These are phyloP conservation scores for Penicillium sp. DNA, from an alignment of 2,329 filamentous ascomycete species.

Conservation along the genomic window DNA sequence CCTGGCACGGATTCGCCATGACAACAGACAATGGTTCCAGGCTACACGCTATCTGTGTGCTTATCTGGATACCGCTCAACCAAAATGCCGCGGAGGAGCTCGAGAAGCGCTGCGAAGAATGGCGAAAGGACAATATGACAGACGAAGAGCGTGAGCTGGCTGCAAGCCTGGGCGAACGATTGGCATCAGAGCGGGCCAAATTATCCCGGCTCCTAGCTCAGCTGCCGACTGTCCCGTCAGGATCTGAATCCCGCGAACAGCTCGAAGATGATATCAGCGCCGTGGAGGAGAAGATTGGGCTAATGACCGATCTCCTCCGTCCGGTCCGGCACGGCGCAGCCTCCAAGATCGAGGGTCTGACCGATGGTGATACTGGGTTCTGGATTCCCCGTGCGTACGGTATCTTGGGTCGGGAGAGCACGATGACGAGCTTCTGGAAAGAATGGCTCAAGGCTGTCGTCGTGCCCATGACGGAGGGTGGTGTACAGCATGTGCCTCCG, in stretches of 20 bases:
- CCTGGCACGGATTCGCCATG: slow-evolving; percentile 99
- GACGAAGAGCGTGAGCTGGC: slow-evolving; percentile 93
- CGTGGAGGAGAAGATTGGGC: slow-evolving; percentile 92
- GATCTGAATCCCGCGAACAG: slow-evolving; percentile 74
- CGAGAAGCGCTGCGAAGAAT: slow-evolving; percentile 74
- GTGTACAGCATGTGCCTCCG: slow-evolving; percentile 75
- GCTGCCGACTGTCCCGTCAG: slow-evolving; percentile 76
- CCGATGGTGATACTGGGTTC: slow-evolving; percentile 89
- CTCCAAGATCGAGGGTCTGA: slow-evolving; percentile 94
- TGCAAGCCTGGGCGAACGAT: slow-evolving; percentile 81
- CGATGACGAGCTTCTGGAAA: slow-evolving; percentile 92
- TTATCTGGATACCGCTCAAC: slow-evolving; percentile 87
- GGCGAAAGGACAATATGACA: slow-evolving; percentile 94
- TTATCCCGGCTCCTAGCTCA: slow-evolving; percentile 83
- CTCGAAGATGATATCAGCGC: slow-evolving; percentile 93
- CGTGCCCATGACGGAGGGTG: slow-evolving; percentile 93
- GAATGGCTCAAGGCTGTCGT: slow-evolving; percentile 93
- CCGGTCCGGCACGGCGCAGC: slow-evolving; percentile 91
- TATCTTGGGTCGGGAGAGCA: slow-evolving; percentile 79
- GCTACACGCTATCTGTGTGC: slow-evolving; percentile 86
- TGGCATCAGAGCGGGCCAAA: slow-evolving; percentile 84
- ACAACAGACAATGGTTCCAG: slow-evolving; percentile 89
- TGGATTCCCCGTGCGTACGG: slow-evolving; percentile 96
- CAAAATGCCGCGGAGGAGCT: slow-evolving; percentile 76
- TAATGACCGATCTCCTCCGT: slow-evolving; percentile 94